Conservation (phyloP, 2,329 filamentous ascomycete species). For the Phialemonium atrogriseum region DNA sequence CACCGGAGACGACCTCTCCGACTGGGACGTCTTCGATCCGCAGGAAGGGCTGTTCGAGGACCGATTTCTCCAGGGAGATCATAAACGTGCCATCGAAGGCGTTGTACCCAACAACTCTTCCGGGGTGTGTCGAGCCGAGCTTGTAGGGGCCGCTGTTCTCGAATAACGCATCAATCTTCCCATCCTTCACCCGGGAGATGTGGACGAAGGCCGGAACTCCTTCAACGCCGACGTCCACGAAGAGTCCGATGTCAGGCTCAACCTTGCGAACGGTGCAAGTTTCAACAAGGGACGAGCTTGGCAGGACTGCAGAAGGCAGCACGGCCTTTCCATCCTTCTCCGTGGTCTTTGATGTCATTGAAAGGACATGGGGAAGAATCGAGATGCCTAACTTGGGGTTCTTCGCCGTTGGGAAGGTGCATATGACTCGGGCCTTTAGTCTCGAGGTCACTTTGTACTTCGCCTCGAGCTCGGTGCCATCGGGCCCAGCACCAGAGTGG, state of each 20-base stretch:
- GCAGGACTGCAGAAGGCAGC: slow-evolving; percentile 49
- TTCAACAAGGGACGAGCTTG: slow-evolving; percentile 68
- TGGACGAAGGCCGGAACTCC: slow-evolving; percentile 82
- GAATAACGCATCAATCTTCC: slow-evolving; percentile 76
- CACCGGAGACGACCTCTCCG: slow-evolving; percentile 72
- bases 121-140: slow-evolving; percentile 68
- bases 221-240: slow-evolving; percentile 61
- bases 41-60: slow-evolving; percentile 82
- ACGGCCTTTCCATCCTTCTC: slow-evolving; percentile 32
- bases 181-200: slow-evolving; percentile 85
- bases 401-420: slow-evolving; percentile 72
- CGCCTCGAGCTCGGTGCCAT: slow-evolving; percentile 60
- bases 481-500: slow-evolving; percentile 71
- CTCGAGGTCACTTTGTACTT: slow-evolving; percentile 80
- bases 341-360: slow-evolving; percentile 43
- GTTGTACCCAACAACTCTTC: slow-evolving; percentile 80
- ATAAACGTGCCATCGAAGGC: slow-evolving; percentile 78
- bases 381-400: slow-evolving; percentile 82
- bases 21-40: slow-evolving; percentile 84
- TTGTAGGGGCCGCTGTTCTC: slow-evolving; percentile 71
- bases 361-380: slow-evolving; percentile 72
- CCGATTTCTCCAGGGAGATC: slow-evolving; percentile 70
- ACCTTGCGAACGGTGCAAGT: slow-evolving; percentile 74
- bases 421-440: slow-evolving; percentile 78
- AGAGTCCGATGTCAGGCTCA: slow-evolving; percentile 72